A percentile compares a stretch with the other conserved stretches of the same genome.
phyloP scores from a whole-genome alignment of 352 stramenopile species.

The Globisporangium okanoganense region DNA sequence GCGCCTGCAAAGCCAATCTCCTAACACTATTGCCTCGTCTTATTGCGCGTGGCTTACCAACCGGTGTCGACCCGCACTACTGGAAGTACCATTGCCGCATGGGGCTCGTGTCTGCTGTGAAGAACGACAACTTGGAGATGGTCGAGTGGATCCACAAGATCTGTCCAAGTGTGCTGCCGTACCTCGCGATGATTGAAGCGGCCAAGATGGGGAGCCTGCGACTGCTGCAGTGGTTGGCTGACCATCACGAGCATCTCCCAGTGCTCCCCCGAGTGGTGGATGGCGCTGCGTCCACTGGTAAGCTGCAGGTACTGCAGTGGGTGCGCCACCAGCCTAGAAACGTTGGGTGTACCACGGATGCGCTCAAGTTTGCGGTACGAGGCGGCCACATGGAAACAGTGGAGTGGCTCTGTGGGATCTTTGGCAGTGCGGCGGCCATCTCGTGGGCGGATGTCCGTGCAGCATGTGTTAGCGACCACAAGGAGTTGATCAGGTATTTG shows the following conservation, averaged over 20 bases:
- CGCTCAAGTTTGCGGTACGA: neutral
- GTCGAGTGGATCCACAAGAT: neutral
- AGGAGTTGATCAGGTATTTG: neutral
- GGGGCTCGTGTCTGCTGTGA: neutral
- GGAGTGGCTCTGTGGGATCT: neutral
- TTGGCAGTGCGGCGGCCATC: neutral
- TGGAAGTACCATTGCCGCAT: neutral
- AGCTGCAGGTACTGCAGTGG: neutral
- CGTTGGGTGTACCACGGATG: too few relatives aligned
- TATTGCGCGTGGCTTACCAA: neutral
- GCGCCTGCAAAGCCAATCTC: neutral
- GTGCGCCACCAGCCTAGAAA: neutral
- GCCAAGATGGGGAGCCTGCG: neutral
- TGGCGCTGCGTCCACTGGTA: neutral
- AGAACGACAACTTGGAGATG: neutral
- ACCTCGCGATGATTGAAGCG: neutral
- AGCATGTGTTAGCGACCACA: neutral
- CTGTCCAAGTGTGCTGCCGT: neutral
- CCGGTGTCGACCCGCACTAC: neutral
- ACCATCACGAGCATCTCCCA: neutral
- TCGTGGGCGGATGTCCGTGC: neutral
- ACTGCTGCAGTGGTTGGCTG: neutral
- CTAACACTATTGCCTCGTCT: neutral
- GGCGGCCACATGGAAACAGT: neutral
- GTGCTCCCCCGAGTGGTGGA: neutral